These are phyloP conservation scores for Scedosporium aurantiacum DNA, from an alignment of 2,329 filamentous ascomycete genomes.

Conservation along the genomic window DNA sequence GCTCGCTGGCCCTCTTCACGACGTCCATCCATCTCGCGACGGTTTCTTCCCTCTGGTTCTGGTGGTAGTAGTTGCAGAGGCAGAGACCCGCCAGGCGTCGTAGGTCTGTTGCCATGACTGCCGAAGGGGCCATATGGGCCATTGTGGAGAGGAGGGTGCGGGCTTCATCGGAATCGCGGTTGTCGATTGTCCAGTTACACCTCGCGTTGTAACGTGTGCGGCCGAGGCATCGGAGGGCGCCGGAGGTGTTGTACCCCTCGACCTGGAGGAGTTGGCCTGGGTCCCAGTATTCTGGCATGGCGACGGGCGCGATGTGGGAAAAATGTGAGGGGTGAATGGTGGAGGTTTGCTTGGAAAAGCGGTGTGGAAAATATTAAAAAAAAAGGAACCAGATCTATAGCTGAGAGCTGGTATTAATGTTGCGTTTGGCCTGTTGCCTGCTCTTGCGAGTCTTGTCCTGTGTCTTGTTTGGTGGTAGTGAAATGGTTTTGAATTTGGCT, in stretches of 20 bases:
- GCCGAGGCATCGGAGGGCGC: not conserved
- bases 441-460: not conserved
- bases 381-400: not conserved
- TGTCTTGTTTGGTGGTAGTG: not conserved
- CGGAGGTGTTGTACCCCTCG: not conserved
- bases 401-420: not conserved
- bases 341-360: not conserved
- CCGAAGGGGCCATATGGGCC: not conserved
- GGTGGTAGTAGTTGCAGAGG: not conserved
- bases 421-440: not conserved
- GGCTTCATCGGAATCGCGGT: not conserved
- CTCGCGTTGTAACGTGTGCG: not conserved
- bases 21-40: not conserved
- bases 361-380: not conserved
- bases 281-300: not conserved
- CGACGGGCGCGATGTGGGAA: not conserved
- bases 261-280: not conserved
- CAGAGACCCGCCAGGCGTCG: not conserved
- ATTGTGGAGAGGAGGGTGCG: not conserved
- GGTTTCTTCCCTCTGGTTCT: not conserved
- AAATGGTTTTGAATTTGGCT: not conserved
- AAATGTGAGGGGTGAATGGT: not conserved
- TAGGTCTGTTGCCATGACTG: not conserved
- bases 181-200: not conserved
- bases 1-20: not conserved